Percentiles rank a stretch among this genome's conserved stretches.
Evolutionary conservation across 2,329 filamentous ascomycete species (phyloP).

Genomic region (Epichloe typhina): DNA sequence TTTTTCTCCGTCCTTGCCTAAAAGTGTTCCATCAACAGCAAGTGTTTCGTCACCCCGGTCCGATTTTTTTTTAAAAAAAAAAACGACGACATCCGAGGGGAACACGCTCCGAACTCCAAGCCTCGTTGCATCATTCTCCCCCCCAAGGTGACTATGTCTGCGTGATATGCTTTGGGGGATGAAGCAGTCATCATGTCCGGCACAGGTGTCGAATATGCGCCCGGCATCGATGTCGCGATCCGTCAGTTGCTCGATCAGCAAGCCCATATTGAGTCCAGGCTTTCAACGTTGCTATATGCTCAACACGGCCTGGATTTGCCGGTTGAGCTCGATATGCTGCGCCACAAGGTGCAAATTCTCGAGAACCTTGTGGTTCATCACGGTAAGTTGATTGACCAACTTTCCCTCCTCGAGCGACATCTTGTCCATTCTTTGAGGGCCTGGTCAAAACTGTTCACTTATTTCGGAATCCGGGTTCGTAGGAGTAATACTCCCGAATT

Average conservation of each 20-base stretch:
- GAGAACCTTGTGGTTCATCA: conserved; percentile 34
- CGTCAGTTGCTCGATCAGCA: conserved; percentile 36
- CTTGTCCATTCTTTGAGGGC: not conserved
- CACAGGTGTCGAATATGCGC: conserved; percentile 4
- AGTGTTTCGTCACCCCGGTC: not conserved
- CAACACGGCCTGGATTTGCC: conserved; percentile 34
- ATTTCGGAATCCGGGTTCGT: conserved; percentile 2
- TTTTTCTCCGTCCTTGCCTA: not conserved
- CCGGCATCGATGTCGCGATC: conserved; percentile 18
- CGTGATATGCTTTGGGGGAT: conserved; percentile 3
- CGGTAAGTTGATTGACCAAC: conserved; percentile 24
- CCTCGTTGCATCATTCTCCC: not conserved
- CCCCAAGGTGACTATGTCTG: conserved; percentile 1
- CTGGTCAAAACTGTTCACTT: not conserved
- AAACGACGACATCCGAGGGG: not conserved
- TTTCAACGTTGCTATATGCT: conserved; percentile 33
- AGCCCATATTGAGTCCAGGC: conserved; percentile 37
- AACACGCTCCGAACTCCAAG: not conserved
- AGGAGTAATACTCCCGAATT: no score
- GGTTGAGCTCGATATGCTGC: conserved; percentile 40
- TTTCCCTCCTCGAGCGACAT: not conserved
- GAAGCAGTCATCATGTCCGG: conserved; percentile 6
- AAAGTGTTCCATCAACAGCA: not conserved
- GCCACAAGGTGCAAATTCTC: conserved; percentile 38
- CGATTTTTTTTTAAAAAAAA: no score